These are phyloP conservation scores for Pythium phragmitis DNA, from an alignment of 352 stramenopile species.

Conservation along the genomic window DNA sequence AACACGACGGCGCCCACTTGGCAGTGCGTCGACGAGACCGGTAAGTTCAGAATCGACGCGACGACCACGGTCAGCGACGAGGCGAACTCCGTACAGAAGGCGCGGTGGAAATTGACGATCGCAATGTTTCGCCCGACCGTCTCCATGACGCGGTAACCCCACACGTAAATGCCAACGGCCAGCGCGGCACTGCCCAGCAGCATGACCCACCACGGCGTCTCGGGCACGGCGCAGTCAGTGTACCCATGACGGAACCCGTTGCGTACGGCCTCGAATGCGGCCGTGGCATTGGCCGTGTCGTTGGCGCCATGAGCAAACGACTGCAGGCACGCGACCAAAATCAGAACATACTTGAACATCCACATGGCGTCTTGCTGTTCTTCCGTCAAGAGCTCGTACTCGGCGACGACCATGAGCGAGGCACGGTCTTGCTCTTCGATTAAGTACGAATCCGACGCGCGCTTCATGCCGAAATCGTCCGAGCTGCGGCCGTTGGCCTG, in stretches of 20 bases:
- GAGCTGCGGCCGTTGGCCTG: neutral
- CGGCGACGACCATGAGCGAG: conserved; percentile 21
- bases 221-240: conserved; percentile 17
- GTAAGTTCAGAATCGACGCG: conserved; percentile 39
- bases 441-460: conserved; percentile 1
- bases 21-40: conserved; percentile 65
- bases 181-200: conserved; percentile 47
- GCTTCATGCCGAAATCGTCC: conserved; percentile 7
- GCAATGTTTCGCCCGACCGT: conserved; percentile 47
- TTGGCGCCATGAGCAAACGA: conserved; percentile 82
- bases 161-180: conserved; percentile 45
- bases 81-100: conserved; percentile 71
- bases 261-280: conserved; percentile 53
- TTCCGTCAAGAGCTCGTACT: conserved; percentile 30
- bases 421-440: conserved; percentile 16
- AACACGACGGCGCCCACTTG: conserved; percentile 60
- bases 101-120: conserved; percentile 58
- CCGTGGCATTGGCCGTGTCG: conserved; percentile 80
- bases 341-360: conserved; percentile 60
- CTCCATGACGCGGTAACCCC: conserved; percentile 73
- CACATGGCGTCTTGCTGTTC: conserved; percentile 43
- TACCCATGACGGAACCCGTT: conserved; percentile 56
- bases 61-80: conserved; percentile 60
- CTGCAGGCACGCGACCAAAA: conserved; percentile 68
- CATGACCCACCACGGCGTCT: conserved; percentile 64